Evolutionary conservation across 306 rosid genomes (phyloP), one percentile per base, ranked within the genome.

Genomic region (Castanea sativa): DNA sequence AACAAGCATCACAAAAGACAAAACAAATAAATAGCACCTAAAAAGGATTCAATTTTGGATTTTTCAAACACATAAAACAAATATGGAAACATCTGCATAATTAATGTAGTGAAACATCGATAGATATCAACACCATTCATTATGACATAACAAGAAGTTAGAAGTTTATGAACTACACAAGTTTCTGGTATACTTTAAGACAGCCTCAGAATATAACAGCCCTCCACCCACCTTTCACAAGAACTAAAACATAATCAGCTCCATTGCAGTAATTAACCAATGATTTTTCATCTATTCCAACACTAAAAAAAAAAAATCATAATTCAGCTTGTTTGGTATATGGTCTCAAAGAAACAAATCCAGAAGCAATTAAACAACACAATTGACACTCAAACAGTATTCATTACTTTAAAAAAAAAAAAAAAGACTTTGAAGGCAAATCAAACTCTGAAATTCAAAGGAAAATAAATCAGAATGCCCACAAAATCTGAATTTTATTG

Each of bases 401-500:
- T 49, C 53, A 20, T 68, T 19, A 19, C 73, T 19, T 49, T 12
- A 73, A 11, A 73, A 77, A 49, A 1, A 23, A 73, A 11, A 73
- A 73, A 49, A 1, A 43, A 61, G 51, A 63, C 55, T 41, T 4
- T 7, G 14, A 56, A 18, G 18, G 25, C 18, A 57, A 29, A 41
- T 41, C 13, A 1, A 65, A 65, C 13, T 65, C 13, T 32, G 70
- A 30, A n/a, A 58, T 20, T 45, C 33, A 15, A 61, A 56, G 5
- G 52, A 43, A 13, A 57, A 27, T 73, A 74, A 56, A 70, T 57
- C 52, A 71, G 77, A 64, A 63, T 38, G 23, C 76, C 73, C 70
- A 21, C 45, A 20, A 72, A 60, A 35, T n/a, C 18, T 3, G 35
- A 68, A 35, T 68, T 21, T 30, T 7, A 30, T 64, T 32, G 21